Evolutionary conservation across 768 basidiomycete species (phyloP), one percentile per base, ranked within the genome.

Genomic region (Tricholoma saponaceum): DNA sequence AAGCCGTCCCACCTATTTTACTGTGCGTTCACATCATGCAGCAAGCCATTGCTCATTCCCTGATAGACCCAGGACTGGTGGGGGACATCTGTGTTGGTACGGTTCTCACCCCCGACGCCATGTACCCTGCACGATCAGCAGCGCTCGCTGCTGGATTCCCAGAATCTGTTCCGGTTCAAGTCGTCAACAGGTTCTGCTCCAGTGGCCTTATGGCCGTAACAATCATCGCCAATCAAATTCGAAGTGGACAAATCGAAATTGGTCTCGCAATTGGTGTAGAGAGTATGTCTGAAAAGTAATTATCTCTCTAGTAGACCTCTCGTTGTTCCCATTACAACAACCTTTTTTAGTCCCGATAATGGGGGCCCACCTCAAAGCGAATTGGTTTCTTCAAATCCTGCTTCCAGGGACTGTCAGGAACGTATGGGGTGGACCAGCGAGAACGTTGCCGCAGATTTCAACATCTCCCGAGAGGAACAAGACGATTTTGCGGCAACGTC

Each of bases 351-450:
- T 66, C 83, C 85, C 0, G 89, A 90, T 67, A 75, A 75, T 2
- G 86, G 85, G 18, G 83, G 81, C 14, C 83, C 83, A 0, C 62
- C 72, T 41, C 82, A 82, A 58, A 87, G 86, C 44, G 89, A 86
- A 52, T 74, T 82, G 14, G 76, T 95, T 47, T 75, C 82, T 25
- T 67, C 71, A 14, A 79, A 86, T 65, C 66, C 76, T 10, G 74
- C 83, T 4, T 82, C 89, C 2, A 77, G 70, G 25, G 89, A 89
- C 61, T 86, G 85, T 58, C 66, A 75, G 20, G 74, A 84, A 66
- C 88, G 87, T 30, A 94, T 93, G 92, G 91, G 91, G 6, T 92
- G 92, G 92, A 92, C 91, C 5, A 87, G 86, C 62, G 91, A 94
- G 71, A 94, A 92, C 60, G 89, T 94, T 30, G 91, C 91, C 0